Evolutionary conservation across 441 rosid species (phyloP).

Genomic region (Codiaeum variegatum): DNA sequence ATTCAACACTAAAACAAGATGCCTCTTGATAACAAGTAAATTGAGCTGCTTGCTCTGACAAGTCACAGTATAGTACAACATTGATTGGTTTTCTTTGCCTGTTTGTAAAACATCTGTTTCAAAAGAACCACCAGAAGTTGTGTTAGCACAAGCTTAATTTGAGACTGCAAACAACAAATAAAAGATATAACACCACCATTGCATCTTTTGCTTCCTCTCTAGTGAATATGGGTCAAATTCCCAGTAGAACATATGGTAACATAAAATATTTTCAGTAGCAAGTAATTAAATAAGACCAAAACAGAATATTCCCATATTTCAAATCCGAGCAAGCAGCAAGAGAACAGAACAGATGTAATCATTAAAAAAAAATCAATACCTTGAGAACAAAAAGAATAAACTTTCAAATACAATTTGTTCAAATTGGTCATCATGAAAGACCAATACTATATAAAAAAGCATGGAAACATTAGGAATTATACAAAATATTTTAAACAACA

Average conservation of each 20-base stretch:
- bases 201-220: not conserved
- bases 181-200: not conserved
- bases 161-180: not conserved
- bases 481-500: not conserved
- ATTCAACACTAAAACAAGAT: slow-evolving; percentile 25
- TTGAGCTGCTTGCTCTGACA: slow-evolving; percentile 16
- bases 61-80: slow-evolving; percentile 84
- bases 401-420: not conserved
- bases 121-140: slow-evolving; percentile 17
- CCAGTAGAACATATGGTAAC: not conserved
- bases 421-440: not conserved
- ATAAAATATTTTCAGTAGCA: not conserved
- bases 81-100: slow-evolving; percentile 93
- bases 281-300: not conserved
- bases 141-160: slow-evolving; percentile 18
- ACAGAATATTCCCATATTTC: not conserved
- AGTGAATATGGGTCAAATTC: too few relatives aligned
- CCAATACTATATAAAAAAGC: not conserved
- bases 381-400: too few relatives aligned
- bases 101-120: slow-evolving; percentile 98
- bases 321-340: not conserved
- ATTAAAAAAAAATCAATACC: too few relatives aligned
- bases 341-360: too few relatives aligned
- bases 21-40: slow-evolving; percentile 24
- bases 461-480: not conserved